Evolutionary conservation across 1,284 basidiomycete species (phyloP).

Genomic region (Cutaneotrichosporon sp.): DNA sequence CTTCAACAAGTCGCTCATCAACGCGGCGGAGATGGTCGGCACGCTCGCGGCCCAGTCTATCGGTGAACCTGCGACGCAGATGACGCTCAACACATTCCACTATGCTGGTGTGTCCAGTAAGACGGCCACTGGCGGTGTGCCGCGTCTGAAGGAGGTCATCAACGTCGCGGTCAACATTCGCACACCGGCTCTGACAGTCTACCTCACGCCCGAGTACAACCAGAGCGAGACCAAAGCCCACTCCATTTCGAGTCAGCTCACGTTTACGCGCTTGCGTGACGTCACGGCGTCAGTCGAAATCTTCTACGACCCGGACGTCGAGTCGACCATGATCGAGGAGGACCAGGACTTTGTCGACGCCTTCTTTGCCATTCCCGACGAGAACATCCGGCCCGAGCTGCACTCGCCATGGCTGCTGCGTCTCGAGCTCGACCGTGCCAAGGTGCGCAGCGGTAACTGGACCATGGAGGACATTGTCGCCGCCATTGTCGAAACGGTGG

Average conservation of each 20-base stretch:
- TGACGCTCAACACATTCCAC: constrained; percentile 99
- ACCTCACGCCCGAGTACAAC: constrained; percentile 67
- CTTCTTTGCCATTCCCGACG: constrained; percentile 99
- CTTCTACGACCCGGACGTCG: constrained; percentile 94
- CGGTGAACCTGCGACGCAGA: constrained; percentile 98
- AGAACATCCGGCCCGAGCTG: constrained; percentile 85
- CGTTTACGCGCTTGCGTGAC: constrained; percentile 89
- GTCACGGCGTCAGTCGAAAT: constrained; percentile 95
- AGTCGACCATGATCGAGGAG: constrained; percentile 90
- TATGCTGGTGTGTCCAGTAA: constrained; percentile 98
- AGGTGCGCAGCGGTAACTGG: constrained; percentile 96
- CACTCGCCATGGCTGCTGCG: constrained; percentile 97
- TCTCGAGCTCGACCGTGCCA: constrained; percentile 91
- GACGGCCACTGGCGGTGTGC: constrained; percentile 96
- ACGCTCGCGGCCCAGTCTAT: constrained; percentile 97
- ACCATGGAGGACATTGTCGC: constrained; percentile 94
- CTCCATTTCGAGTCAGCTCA: constrained; percentile 54
- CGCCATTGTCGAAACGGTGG: constrained; percentile 89
- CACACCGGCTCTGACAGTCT: constrained; percentile 90
- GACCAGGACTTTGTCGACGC: constrained; percentile 95
- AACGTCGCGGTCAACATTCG: constrained; percentile 99
- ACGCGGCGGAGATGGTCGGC: constrained; percentile 98
- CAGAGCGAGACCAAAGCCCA: constrained; percentile 63
- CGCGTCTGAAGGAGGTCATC: constrained; percentile 96
- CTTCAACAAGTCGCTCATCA: constrained; percentile 84